phyloP scores from a whole-genome alignment of 306 rosid species.

The Corylus heterophylla region DNA sequence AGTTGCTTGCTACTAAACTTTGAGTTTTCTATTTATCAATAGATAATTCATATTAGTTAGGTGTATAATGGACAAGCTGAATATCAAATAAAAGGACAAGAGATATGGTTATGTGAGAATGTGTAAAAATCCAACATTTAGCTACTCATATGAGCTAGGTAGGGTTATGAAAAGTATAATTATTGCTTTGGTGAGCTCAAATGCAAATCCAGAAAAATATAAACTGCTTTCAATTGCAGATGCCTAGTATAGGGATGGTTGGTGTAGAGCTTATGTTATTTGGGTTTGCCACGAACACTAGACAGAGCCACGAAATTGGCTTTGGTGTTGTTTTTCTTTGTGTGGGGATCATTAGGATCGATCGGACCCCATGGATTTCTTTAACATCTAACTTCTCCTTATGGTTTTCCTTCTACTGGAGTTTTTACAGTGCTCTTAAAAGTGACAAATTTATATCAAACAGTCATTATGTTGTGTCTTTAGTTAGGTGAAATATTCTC shows the following conservation, averaged over 20 bases:
- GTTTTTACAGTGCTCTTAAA: background rate
- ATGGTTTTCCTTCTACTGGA: background rate
- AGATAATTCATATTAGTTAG: background rate
- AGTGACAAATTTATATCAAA: background rate
- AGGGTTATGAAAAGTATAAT: background rate
- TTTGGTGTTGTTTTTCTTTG: background rate
- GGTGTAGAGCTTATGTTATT: background rate
- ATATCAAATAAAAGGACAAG: background rate
- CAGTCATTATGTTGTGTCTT: background rate
- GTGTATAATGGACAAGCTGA: background rate
- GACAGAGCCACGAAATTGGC: background rate
- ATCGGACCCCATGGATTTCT: background rate
- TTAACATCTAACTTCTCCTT: background rate
- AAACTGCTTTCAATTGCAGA: background rate
- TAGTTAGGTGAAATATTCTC: background rate
- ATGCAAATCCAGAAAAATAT: background rate
- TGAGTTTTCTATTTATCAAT: background rate
- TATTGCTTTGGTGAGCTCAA: background rate
- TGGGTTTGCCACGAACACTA: background rate
- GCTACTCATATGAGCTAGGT: background rate
- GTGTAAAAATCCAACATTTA: background rate
- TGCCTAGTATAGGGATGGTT: background rate
- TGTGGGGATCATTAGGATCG: background rate
- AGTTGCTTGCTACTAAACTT: background rate
- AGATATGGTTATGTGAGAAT: background rate